Percentiles rank a stretch among this genome's conserved stretches.
phyloP scores from a whole-genome alignment of 371 early-diverging fungal species.

The Cokeromyces recurvatus region DNA sequence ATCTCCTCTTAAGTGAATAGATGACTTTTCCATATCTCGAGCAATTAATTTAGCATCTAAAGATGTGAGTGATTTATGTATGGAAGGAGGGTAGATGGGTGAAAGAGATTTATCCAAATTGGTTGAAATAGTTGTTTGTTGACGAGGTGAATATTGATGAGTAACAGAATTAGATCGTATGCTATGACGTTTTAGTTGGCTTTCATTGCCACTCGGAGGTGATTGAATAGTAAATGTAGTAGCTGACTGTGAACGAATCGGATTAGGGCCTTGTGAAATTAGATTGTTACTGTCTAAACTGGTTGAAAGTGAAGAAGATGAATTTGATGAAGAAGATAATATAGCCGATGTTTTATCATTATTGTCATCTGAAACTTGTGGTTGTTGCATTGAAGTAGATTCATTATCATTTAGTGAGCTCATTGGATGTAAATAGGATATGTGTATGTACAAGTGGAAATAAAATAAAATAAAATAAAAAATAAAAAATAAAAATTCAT shows the following conservation, averaged over 20 bases:
- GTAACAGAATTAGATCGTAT: no score
- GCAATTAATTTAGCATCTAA: conserved; percentile 63
- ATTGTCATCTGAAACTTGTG: no score
- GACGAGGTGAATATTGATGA: no score
- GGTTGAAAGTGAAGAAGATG: conserved; percentile 26
- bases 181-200: no score
- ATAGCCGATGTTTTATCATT: conserved; percentile 42
- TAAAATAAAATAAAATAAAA: no score
- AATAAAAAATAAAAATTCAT: no score
- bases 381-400: no score
- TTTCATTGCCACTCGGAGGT: not conserved
- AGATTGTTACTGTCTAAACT: conserved; percentile 7
- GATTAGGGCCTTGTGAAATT: conserved; percentile 6
- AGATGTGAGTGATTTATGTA: conserved; percentile 50
- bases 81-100: conserved; percentile 38
- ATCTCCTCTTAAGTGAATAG: conserved; percentile 17
- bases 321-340: conserved; percentile 53
- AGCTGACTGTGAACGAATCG: conserved; percentile 27
- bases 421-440: no score
- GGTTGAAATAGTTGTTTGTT: conserved; percentile 26
- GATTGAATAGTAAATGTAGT: conserved; percentile 8
- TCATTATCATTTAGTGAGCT: no score
- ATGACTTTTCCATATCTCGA: conserved; percentile 49
- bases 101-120: no score
- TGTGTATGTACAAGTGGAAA: no score